Base-by-base conservation (phyloP, 805 yeast species). In the Candida khao-thaluensis region DNA sequence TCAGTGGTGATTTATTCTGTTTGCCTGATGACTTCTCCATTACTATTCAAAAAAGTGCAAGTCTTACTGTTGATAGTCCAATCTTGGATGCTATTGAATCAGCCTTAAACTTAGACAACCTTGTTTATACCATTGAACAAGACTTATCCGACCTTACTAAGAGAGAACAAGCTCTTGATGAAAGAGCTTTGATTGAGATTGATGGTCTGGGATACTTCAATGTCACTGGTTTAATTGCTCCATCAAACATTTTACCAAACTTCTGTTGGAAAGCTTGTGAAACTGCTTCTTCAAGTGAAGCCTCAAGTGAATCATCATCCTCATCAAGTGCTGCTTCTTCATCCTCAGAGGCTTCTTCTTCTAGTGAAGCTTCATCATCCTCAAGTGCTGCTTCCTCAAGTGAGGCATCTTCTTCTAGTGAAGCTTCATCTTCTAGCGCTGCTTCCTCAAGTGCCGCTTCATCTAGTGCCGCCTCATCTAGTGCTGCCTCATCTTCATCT, bases 11-110 rank as follows among this genome's bases (percentile, higher is more conserved):
- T 22, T 45, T 51, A 38, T 53, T 49, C 52, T 57, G 62, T 53
- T 52, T 58, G 37, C 64, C 64, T 35, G 37, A 40, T 17, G 53
- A 45, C 30, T 57, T 58, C 43, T 38, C 41, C 23, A 51, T 58
- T 42, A 35, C 41, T 7, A 23, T 47, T 22, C 14, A 41, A 17
- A 18, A 44, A 12, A 38, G 38, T 30, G 35, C 30, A 12, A 27
- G 33, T 29, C 35, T 35, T 24, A 15, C 17, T 21, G 17, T 47
- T 23, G 44, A 43, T 14, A 29, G 25, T 28, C 44, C 46, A 18
- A 20, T 47, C 18, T 37, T 44, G 10, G 40, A 40, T 33, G 42
- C 40, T 17, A 29, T 47, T 15, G 37, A 30, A 26, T n/a, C 24
- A 11, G 14, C 35, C 17, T 33, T 33, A 8, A 24, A 33, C 29